Conservation (phyloP, 805 yeast genomes). For the Yamadazyma scolyti region DNA sequence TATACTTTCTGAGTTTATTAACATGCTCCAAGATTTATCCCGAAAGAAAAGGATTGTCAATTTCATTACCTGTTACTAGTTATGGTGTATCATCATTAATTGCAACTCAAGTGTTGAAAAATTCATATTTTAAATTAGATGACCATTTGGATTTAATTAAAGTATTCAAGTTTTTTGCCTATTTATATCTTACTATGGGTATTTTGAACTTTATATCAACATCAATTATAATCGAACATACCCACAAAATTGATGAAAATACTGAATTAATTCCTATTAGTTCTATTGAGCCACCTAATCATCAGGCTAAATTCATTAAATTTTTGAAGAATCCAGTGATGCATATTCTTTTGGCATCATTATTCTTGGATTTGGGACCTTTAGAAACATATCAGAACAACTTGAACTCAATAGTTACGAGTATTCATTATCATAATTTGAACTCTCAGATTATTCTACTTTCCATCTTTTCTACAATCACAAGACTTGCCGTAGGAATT, state of each 20-base stretch:
- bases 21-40: constrained; percentile 90
- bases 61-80: constrained; percentile 83
- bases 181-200: constrained; percentile 55
- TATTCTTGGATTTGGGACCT: constrained; percentile 75
- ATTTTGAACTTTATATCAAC: constrained; percentile 60
- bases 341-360: constrained; percentile 58
- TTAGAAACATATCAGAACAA: constrained; percentile 81
- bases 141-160: constrained; percentile 41
- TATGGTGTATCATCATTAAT: constrained; percentile 81
- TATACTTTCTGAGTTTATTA: constrained; percentile 65
- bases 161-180: constrained; percentile 52
- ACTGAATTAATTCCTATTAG: constrained; percentile 28
- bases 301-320: constrained; percentile 26
- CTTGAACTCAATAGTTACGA: constrained; percentile 64
- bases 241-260: constrained; percentile 15
- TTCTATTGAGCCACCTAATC: constrained; percentile 35
- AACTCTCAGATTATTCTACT: constrained; percentile 55
- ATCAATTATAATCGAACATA: constrained; percentile 47
- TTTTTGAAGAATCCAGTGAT: constrained; percentile 55
- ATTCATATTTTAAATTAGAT: constrained; percentile 28
- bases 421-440: constrained; percentile 22
- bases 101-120: constrained; percentile 58
- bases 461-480: constrained; percentile 64
- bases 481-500: constrained; percentile 66
- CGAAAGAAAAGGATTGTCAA: constrained; percentile 69